These are phyloP conservation scores for Isoetes taiwanensis DNA, from an alignment of 75 land plant species.

Conservation along the genomic window DNA sequence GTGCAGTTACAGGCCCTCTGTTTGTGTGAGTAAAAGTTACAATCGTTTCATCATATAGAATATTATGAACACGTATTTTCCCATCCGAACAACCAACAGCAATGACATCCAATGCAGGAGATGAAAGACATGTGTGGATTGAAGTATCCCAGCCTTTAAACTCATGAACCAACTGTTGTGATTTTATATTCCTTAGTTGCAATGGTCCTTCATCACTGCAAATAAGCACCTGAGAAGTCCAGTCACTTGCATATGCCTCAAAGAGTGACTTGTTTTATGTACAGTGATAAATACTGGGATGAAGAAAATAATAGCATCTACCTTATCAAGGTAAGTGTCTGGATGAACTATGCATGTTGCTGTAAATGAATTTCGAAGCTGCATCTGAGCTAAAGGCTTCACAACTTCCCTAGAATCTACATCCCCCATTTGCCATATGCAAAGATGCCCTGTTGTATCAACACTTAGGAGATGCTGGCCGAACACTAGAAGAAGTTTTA, in stretches of 20 bases:
- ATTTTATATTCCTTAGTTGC: conserved; percentile 82
- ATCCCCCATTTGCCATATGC: conserved; percentile 57
- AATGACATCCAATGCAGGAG: conserved; percentile 91
- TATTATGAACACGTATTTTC: conserved; percentile 71
- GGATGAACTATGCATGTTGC: conserved; percentile 94
- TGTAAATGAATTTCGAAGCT: conserved; percentile 39
- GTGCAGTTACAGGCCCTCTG: conserved; percentile 73
- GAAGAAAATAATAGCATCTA: too few species aligned
- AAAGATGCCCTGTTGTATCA: conserved; percentile 52
- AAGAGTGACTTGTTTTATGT: background rate
- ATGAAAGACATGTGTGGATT: conserved; percentile 55
- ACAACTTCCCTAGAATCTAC: conserved; percentile 11
- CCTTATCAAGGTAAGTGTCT: conserved; percentile 94
- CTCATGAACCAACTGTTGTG: conserved; percentile 59
- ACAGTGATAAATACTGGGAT: too few species aligned
- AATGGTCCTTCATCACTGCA: conserved; percentile 77
- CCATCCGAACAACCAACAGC: conserved; percentile 95
- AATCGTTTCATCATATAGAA: conserved; percentile 75
- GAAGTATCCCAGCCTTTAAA: conserved; percentile 84
- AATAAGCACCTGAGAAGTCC: conserved; percentile 45
- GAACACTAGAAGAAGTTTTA: conserved; percentile 48
- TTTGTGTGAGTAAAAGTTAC: conserved; percentile 60
- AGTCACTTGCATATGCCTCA: background rate
- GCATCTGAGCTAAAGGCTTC: conserved; percentile 42
- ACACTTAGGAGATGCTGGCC: conserved; percentile 69